Evolutionary conservation across 768 basidiomycete species (phyloP).

Genomic region (Suillus americanus): DNA sequence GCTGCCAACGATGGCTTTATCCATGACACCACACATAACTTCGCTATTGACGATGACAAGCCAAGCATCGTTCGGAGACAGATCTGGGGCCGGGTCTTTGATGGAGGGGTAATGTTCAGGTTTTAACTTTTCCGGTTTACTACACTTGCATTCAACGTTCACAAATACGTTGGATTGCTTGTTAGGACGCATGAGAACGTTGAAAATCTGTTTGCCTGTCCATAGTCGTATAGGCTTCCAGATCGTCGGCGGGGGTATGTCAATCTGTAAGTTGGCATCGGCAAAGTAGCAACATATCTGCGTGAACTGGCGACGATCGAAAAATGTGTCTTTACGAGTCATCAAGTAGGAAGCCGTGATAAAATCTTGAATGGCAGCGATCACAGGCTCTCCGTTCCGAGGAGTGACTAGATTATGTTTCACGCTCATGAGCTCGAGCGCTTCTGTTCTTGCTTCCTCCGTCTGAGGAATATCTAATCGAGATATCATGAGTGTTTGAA

Average conservation of each 20-base stretch:
- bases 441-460: slow-evolving; percentile 96
- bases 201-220: slow-evolving; percentile 99
- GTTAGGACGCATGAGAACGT: slow-evolving; percentile 94
- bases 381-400: slow-evolving; percentile 97
- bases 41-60: slow-evolving; percentile 96
- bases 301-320: slow-evolving; percentile 91
- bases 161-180: slow-evolving; percentile 78
- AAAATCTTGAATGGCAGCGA: slow-evolving; percentile 99
- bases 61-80: slow-evolving; percentile 97
- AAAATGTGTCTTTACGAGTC: slow-evolving; percentile 89
- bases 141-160: slow-evolving; percentile 95
- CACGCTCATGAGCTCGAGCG: slow-evolving; percentile 94
- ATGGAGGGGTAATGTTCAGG: slow-evolving; percentile 57
- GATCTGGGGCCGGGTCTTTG: slow-evolving; percentile 64
- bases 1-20: slow-evolving; percentile 95
- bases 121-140: slow-evolving; percentile 81
- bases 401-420: slow-evolving; percentile 98
- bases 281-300: slow-evolving; percentile 95
- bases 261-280: slow-evolving; percentile 89
- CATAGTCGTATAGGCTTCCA: slow-evolving; percentile 91
- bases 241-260: slow-evolving; percentile 93
- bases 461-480: slow-evolving; percentile 92
- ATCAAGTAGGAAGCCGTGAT: slow-evolving; percentile 98
- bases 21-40: slow-evolving; percentile 99
- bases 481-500: slow-evolving; percentile 2